A percentile compares a stretch with the other conserved stretches of the same genome.
phyloP scores from a whole-genome alignment of 495 filamentous ascomycete species.

The Trichoderma erinaceum region DNA sequence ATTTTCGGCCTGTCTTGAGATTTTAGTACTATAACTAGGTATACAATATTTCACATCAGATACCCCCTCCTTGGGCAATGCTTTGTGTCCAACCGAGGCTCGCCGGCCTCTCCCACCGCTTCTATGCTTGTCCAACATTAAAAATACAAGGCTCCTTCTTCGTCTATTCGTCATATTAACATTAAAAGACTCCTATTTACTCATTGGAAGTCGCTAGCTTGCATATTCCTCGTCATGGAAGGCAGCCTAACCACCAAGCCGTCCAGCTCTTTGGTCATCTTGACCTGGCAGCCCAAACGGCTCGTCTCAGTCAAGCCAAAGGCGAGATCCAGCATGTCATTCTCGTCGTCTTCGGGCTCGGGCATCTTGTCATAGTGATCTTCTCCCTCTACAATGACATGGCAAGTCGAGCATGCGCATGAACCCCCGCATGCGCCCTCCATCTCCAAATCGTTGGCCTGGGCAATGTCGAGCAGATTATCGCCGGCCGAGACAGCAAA shows the following conservation, averaged over 20 bases:
- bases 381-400: slow-evolving; percentile 82
- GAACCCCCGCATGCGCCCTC: slow-evolving; percentile 95
- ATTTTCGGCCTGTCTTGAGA: slow-evolving; percentile 12
- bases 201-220: slow-evolving; percentile 82
- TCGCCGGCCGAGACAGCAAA: slow-evolving; percentile 79
- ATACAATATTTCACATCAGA: slow-evolving; percentile 7
- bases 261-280: slow-evolving; percentile 84
- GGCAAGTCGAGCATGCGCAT: slow-evolving; percentile 95
- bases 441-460: slow-evolving; percentile 94
- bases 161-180: neutral
- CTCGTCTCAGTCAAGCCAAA: slow-evolving; percentile 96
- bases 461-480: slow-evolving; percentile 90
- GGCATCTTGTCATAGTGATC: slow-evolving; percentile 85
- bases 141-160: slow-evolving; percentile 16
- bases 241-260: slow-evolving; percentile 79
- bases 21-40: neutral
- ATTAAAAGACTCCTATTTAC: neutral
- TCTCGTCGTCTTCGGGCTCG: slow-evolving; percentile 94
- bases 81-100: slow-evolving; percentile 5
- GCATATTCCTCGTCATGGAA: slow-evolving; percentile 90
- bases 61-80: neutral
- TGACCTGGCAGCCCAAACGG: slow-evolving; percentile 88
- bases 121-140: slow-evolving; percentile 7
- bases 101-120: neutral
- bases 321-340: slow-evolving; percentile 96